Evolutionary conservation across 225 moss, liverwort and hornwort genomes (phyloP).

Genomic region (Neckera pumila): DNA sequence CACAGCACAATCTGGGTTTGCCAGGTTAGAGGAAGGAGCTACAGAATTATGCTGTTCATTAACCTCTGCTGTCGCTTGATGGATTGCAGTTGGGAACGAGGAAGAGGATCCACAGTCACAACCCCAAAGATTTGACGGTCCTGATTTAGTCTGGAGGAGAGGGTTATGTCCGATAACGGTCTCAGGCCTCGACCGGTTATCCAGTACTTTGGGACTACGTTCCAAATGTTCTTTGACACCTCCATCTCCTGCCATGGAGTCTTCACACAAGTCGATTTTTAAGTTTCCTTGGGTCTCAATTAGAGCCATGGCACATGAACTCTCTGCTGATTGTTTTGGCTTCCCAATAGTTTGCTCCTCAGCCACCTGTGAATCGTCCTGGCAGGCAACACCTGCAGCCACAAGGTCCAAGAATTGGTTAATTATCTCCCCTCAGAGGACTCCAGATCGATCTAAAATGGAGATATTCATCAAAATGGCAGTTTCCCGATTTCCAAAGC

Average conservation of each 20-base stretch:
- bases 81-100: background rate
- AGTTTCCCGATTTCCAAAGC: background rate
- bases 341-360: background rate
- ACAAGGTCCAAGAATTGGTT: conserved; percentile 7
- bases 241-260: background rate
- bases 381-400: conserved; percentile 10
- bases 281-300: background rate
- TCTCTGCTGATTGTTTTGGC: background rate
- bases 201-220: background rate
- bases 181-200: background rate
- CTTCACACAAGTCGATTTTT: background rate
- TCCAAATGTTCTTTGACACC: background rate
- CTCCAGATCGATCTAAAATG: background rate
- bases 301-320: background rate
- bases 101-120: background rate
- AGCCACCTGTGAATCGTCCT: background rate
- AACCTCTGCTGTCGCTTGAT: background rate
- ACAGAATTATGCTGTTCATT: background rate
- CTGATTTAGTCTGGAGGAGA: background rate
- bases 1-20: background rate
- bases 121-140: background rate
- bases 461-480: background rate
- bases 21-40: background rate
- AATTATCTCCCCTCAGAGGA: background rate
- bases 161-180: background rate